Percentiles rank a stretch among this genome's conserved stretches.
phyloP scores from a whole-genome alignment of 23 red algal genomes.

The Gracilaria caudata region DNA sequence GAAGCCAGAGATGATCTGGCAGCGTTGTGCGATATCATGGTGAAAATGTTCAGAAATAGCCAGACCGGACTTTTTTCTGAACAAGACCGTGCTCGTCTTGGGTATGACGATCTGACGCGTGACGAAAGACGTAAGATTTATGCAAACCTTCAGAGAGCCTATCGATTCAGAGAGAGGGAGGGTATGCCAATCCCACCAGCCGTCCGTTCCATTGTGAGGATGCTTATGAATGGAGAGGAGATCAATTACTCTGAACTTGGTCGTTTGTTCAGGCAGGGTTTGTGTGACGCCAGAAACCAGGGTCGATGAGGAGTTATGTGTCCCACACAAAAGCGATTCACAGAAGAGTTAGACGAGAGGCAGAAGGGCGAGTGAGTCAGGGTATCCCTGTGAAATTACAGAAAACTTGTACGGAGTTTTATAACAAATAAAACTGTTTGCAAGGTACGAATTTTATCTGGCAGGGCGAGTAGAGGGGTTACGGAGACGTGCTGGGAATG shows the following conservation, averaged over 20 bases:
- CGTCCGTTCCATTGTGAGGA: not conserved
- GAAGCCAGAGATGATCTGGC: not conserved
- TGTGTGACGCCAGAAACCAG: not conserved
- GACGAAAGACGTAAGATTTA: not conserved
- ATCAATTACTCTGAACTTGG: not conserved
- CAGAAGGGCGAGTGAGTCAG: too few species aligned
- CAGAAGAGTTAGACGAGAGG: too few species aligned
- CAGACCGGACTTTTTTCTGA: not conserved
- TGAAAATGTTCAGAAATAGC: slow-evolving; percentile 5
- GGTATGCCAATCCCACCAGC: not conserved
- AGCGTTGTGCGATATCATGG: not conserved
- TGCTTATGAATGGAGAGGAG: not conserved
- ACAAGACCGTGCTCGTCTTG: not conserved
- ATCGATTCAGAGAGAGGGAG: not conserved
- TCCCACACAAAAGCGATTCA: too few species aligned
- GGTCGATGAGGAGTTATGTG: too few species aligned
- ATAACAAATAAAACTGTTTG: too few species aligned
- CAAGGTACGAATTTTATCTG: too few species aligned
- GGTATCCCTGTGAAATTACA: too few species aligned
- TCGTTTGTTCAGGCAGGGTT: not conserved
- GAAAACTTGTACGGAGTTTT: too few species aligned
- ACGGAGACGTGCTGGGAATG: too few species aligned
- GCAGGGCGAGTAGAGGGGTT: too few species aligned
- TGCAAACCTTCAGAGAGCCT: not conserved
- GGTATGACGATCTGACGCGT: not conserved